Conservation (phyloP, 208 protist genomes). For the Strigomonas oncopelti region DNA sequence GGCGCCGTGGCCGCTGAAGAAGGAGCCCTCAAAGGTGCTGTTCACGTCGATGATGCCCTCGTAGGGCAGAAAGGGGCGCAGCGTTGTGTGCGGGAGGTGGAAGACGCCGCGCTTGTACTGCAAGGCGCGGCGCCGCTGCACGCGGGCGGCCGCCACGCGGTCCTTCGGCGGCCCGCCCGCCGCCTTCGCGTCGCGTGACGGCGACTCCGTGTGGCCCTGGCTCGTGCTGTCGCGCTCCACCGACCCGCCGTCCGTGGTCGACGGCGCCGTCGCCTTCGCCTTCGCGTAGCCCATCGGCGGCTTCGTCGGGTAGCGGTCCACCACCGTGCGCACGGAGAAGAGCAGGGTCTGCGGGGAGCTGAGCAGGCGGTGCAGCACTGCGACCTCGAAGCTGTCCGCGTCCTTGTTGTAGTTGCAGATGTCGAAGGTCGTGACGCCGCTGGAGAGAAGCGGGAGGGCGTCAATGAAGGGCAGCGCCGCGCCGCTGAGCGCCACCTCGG, state of each 20-base stretch:
- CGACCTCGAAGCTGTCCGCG: slow-evolving; percentile 59
- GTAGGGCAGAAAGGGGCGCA: slow-evolving; percentile 13
- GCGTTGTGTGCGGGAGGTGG: slow-evolving; percentile 6
- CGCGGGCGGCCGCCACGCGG: background rate
- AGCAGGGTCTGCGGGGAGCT: slow-evolving; percentile 64
- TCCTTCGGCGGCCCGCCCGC: background rate
- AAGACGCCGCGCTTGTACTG: slow-evolving; percentile 18
- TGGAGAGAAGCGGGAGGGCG: slow-evolving; percentile 28
- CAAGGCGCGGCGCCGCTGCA: slow-evolving; percentile 2
- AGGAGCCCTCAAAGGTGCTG: background rate
- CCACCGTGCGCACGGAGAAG: slow-evolving; percentile 51
- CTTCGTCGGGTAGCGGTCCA: slow-evolving; percentile 39
- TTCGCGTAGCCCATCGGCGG: slow-evolving; percentile 67
- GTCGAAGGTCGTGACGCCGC: slow-evolving; percentile 63
- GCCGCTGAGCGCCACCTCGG: slow-evolving; percentile 13
- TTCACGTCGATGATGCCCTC: background rate
- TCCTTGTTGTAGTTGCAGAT: slow-evolving; percentile 57
- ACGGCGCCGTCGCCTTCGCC: background rate
- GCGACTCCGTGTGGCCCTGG: background rate
- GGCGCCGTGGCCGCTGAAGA: background rate
- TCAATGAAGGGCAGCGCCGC: slow-evolving; percentile 8
- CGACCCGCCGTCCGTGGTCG: slow-evolving; percentile 11
- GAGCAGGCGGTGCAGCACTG: slow-evolving; percentile 78
- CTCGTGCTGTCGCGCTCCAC: slow-evolving; percentile 9
- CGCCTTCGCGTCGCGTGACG: background rate